Base-by-base conservation (phyloP, 2,329 filamentous ascomycete genomes). In the Paraphaeosphaeria minitans region DNA sequence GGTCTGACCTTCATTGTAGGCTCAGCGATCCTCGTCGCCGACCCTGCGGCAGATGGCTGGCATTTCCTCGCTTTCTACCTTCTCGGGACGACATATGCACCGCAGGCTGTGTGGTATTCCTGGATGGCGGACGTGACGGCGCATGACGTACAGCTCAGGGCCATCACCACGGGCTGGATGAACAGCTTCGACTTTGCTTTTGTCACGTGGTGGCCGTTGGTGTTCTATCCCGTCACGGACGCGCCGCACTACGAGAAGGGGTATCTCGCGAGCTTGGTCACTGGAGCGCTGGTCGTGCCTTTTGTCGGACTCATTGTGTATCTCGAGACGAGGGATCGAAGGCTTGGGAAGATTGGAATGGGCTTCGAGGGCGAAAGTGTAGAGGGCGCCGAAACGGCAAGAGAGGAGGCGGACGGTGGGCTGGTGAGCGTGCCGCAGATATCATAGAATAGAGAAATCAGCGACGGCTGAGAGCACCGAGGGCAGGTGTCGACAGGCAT, bases 191-290 rank as follows among this genome's bases (percentile, higher is more conserved):
- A 50, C 13, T 50, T 50, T 24, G 33, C 33, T 10, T 50, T 50
- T 39, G 47, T 50, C 16, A 50, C 47, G 31, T 50, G 47, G 47
- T 50, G 47, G 47, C 47, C 47, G n/a, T 39, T 50, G 33, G 47
- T 50, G 9, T 50, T 50, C 31, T 50, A 50, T 16, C 47, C 47
- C 1, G 47, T 50, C 13, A 50, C 47, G 3, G 47, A 50, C 14
- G 47, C 47, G 12, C 47, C 47, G 31, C 47, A 50, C 24, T 50
- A 50, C 16, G 47, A 50, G 31, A 50, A 50, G 9, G 47, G 47
- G 4, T 50, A 50, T 37, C 7, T 39, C 13, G 47, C 47, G 1
- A 50, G 47, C 21, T 39, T 50, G 21, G 21, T 50, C 13, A 50
- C 47, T 6, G 47, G 47, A 31, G 47, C 47, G 7, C 19, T 50